Evolutionary conservation across 805 yeast species (phyloP).

Genomic region (Suhomyces emberorum): DNA sequence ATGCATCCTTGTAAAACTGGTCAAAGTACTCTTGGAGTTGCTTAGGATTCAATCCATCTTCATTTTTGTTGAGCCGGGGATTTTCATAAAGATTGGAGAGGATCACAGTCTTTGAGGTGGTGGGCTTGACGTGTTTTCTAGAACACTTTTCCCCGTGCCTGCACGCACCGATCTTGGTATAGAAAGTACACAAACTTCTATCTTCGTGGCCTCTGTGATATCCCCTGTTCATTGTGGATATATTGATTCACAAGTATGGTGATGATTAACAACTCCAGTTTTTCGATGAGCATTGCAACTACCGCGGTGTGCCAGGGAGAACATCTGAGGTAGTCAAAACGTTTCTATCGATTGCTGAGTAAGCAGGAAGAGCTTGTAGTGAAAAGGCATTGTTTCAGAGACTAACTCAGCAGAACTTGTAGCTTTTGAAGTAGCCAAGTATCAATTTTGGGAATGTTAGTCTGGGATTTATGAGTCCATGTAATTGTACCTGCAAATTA

Average conservation of each 20-base stretch:
- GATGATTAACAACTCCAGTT: background rate
- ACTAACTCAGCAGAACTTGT: too few species aligned
- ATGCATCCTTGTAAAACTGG: slow-evolving; percentile 68
- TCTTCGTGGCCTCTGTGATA: slow-evolving; percentile 4
- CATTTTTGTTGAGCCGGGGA: slow-evolving; percentile 45
- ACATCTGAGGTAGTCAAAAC: too few species aligned
- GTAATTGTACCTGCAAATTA: too few species aligned
- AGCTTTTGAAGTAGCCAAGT: too few species aligned
- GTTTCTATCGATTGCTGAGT: too few species aligned
- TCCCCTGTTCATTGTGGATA: background rate
- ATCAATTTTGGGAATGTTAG: too few species aligned
- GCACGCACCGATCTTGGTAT: slow-evolving; percentile 84
- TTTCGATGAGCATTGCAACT: background rate
- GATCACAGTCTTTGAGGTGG: slow-evolving; percentile 59
- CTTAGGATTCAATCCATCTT: slow-evolving; percentile 27
- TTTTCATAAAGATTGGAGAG: slow-evolving; percentile 63
- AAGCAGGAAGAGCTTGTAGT: too few species aligned
- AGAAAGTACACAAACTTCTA: slow-evolving; percentile 49
- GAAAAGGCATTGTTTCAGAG: too few species aligned
- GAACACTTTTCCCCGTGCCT: slow-evolving; percentile 89
- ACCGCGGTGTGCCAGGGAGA: too few species aligned
- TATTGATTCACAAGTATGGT: too few species aligned
- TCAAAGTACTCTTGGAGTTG: slow-evolving; percentile 51
- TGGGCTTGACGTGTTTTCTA: slow-evolving; percentile 66
- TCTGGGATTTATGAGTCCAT: too few species aligned